phyloP scores from a whole-genome alignment of 169 alveolate genomes.

The Toxoplasma gondii region DNA sequence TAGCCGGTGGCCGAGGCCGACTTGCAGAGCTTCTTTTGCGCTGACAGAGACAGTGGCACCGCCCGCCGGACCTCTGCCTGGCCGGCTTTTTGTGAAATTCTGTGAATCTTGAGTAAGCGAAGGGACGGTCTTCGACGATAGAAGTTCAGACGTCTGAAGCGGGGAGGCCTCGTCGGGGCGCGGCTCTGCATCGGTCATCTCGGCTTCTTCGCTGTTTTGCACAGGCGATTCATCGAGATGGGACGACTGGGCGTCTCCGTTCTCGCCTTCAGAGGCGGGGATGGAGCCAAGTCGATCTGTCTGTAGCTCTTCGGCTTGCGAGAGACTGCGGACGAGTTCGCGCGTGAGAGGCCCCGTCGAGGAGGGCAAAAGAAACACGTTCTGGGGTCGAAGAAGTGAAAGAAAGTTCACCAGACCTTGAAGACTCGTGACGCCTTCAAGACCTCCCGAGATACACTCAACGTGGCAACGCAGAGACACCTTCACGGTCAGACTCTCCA shows the following conservation, averaged over 20 bases:
- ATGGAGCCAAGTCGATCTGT: neutral
- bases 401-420: neutral
- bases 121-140: too few relatives aligned
- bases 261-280: neutral
- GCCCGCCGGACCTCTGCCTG: too few relatives aligned
- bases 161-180: too few relatives aligned
- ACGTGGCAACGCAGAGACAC: neutral
- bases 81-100: too few relatives aligned
- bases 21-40: neutral
- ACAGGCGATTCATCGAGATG: neutral
- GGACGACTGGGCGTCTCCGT: neutral
- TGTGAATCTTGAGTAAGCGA: too few relatives aligned
- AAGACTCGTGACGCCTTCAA: conserved; percentile 11
- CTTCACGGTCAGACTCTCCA: neutral
- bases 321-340: neutral
- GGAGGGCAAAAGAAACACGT: conserved; percentile 7
- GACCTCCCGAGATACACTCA: conserved; percentile 14
- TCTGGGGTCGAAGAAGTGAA: conserved; percentile 21
- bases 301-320: neutral
- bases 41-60: too few relatives aligned
- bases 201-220: too few relatives aligned
- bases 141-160: too few relatives aligned
- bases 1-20: neutral
- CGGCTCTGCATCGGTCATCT: too few relatives aligned
- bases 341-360: neutral